Evolutionary conservation across 805 yeast species (phyloP).

Genomic region (Saccharomycopsis microspora): DNA sequence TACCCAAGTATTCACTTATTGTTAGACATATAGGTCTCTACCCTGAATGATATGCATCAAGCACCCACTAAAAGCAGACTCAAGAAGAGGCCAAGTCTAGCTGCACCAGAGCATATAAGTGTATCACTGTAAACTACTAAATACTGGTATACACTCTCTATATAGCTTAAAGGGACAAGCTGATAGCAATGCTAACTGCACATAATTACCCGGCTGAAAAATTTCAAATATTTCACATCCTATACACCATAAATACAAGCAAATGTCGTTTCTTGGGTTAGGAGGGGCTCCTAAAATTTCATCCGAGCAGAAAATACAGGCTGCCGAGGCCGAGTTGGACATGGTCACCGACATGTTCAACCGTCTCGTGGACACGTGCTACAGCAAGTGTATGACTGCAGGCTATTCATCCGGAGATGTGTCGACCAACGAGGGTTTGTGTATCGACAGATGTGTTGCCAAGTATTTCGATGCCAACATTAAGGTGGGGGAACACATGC

Average conservation of each 20-base stretch:
- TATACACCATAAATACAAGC: neutral
- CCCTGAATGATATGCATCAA: too few species aligned
- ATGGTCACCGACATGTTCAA: conserved; percentile 98
- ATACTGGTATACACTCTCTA: too few species aligned
- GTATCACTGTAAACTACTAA: too few species aligned
- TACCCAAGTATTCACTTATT: too few species aligned
- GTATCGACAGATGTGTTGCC: conserved; percentile 92
- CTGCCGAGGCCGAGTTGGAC: conserved; percentile 95
- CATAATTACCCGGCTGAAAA: too few species aligned
- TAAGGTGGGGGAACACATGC: conserved; percentile 79
- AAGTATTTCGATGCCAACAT: conserved; percentile 92
- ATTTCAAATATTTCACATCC: too few species aligned
- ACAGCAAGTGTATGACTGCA: conserved; percentile 64
- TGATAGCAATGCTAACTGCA: too few species aligned
- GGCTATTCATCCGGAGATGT: conserved; percentile 63
- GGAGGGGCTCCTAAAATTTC: conserved; percentile 69
- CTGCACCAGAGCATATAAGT: too few species aligned
- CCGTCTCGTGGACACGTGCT: conserved; percentile 80
- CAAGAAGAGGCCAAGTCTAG: too few species aligned
- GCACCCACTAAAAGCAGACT: too few species aligned
- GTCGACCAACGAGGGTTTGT: conserved; percentile 68
- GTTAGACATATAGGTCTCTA: too few species aligned
- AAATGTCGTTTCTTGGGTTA: conserved; percentile 64
- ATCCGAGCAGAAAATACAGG: conserved; percentile 66
- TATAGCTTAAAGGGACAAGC: too few species aligned